Evolutionary conservation across 768 basidiomycete species (phyloP).

Genomic region (Lentinula boryana): DNA sequence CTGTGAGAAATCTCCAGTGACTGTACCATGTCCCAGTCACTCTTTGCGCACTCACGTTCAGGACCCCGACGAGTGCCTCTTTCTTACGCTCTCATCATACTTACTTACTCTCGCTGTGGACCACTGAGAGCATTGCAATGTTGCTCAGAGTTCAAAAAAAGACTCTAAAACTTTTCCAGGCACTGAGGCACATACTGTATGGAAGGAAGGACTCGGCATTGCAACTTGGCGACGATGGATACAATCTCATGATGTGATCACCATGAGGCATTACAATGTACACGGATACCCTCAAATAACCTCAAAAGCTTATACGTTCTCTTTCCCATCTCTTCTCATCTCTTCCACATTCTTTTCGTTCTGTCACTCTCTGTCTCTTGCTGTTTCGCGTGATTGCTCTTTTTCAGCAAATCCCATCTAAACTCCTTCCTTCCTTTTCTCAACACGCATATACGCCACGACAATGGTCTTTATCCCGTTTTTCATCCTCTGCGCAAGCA

Average conservation of each 20-base stretch:
- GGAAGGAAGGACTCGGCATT: no score
- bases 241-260: background rate
- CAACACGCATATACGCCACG: background rate
- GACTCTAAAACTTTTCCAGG: no score
- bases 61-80: no score
- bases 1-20: no score
- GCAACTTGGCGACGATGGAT: background rate
- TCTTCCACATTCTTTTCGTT: background rate
- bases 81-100: no score
- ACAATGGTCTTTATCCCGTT: conserved; percentile 23
- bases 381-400: background rate
- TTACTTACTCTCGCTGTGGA: no score
- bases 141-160: no score
- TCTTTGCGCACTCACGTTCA: no score
- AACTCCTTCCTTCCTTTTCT: conserved; percentile 28
- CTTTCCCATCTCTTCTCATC: background rate
- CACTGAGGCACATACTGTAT: no score
- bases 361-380: background rate
- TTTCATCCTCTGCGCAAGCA: conserved; percentile 12
- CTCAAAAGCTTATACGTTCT: background rate
- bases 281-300: background rate
- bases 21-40: no score
- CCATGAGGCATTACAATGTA: background rate
- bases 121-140: no score
- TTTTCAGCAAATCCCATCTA: conserved; percentile 19